Conservation (phyloP, 306 rosid species). For the Castanea crenata region DNA sequence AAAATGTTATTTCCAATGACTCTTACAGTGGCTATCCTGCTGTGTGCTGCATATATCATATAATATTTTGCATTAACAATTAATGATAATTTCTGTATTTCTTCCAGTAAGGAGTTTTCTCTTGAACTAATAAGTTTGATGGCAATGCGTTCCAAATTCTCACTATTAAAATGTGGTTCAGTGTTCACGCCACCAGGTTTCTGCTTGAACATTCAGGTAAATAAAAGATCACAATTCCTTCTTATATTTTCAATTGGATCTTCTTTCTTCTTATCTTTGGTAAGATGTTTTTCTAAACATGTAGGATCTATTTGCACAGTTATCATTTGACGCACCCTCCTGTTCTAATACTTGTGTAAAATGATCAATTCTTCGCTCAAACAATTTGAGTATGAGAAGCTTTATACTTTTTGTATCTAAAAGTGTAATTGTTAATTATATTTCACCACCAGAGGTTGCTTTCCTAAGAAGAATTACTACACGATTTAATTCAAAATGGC, state of each 20-base stretch:
- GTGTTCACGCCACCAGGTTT: constrained; percentile 25
- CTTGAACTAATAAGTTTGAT: constrained; percentile 47
- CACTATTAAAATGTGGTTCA: constrained; percentile 34
- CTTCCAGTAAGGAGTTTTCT: constrained; percentile 64
- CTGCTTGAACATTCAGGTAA: constrained; percentile 92
- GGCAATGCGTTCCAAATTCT: constrained; percentile 29
- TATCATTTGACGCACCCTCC: constrained; percentile 19
- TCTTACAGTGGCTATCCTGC: not conserved
- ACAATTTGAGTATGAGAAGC: constrained; percentile 69
- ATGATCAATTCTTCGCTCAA: constrained; percentile 59
- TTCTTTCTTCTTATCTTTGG: not conserved
- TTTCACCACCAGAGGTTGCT: too few species aligned
- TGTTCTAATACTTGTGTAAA: constrained; percentile 53
- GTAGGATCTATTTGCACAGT: constrained; percentile 6
- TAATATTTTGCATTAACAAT: constrained; percentile 5
- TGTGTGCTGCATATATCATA: not conserved
- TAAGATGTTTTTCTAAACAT: not conserved
- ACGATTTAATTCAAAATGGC: too few species aligned
- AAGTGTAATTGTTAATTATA: too few species aligned
- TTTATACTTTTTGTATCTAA: constrained; percentile 51
- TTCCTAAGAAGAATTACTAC: too few species aligned
- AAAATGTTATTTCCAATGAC: not conserved
- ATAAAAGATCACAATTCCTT: constrained; percentile 1
- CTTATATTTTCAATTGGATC: not conserved
- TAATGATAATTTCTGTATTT: constrained; percentile 30